Conservation (phyloP, 1,139 yeast species). For the Suhomyces yuchorum region DNA sequence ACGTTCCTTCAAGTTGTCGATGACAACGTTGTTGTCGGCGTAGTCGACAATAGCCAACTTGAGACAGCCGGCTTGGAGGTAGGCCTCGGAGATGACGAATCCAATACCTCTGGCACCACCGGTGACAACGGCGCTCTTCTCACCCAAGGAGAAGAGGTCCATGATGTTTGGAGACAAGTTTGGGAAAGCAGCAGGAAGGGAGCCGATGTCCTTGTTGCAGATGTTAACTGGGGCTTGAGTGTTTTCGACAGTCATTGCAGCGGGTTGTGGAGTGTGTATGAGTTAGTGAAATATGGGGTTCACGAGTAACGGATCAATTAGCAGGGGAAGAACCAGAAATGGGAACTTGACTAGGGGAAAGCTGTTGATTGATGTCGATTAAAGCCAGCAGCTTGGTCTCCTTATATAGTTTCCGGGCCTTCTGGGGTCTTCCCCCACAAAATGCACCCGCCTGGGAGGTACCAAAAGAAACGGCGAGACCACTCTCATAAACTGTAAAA, state of each 20-base stretch:
- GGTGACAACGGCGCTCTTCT: conserved; percentile 44
- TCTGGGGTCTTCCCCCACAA: conserved; percentile 11
- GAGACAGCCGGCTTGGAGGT: conserved; percentile 46
- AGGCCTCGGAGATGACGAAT: conserved; percentile 46
- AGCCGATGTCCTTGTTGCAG: conserved; percentile 39
- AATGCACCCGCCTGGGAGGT: conserved; percentile 2
- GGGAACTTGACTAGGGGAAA: not conserved
- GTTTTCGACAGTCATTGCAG: conserved; percentile 19
- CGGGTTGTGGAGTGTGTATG: not conserved
- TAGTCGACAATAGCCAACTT: conserved; percentile 50
- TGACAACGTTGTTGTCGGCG: conserved; percentile 33
- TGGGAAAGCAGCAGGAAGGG: conserved; percentile 45
- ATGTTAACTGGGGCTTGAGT: conserved; percentile 17
- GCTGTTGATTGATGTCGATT: not conserved
- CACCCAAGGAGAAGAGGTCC: conserved; percentile 39
- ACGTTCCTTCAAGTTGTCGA: conserved; percentile 30
- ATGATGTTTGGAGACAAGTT: conserved; percentile 34
- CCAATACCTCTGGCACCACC: conserved; percentile 53
- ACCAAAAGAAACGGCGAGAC: conserved; percentile 9
- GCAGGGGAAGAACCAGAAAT: too few species aligned
- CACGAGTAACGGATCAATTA: not conserved
- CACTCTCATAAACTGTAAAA: conserved; percentile 7
- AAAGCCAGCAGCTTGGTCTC: not conserved
- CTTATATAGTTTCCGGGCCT: conserved; percentile 1
- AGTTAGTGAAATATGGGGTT: not conserved